Evolutionary conservation across 768 basidiomycete genomes (phyloP).

Genomic region (Suillus ampliporus): DNA sequence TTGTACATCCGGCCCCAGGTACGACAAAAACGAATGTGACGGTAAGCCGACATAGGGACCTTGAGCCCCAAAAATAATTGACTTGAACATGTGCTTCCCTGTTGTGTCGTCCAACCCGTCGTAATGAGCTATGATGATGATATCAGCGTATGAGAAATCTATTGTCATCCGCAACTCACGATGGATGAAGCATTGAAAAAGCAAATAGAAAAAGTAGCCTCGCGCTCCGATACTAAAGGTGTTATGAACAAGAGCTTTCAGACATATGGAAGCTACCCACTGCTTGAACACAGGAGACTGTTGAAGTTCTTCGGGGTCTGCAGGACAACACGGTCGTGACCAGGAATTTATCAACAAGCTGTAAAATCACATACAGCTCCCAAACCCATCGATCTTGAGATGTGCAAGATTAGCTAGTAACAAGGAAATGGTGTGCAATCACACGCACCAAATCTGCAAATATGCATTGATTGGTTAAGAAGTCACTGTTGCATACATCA

Average conservation of each 20-base stretch:
- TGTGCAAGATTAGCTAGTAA: slow-evolving; percentile 2
- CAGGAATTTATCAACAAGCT: not conserved
- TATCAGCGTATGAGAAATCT: slow-evolving; percentile 11
- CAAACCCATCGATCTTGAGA: slow-evolving; percentile 77
- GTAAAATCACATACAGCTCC: slow-evolving; percentile 65
- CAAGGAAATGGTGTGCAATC: not conserved
- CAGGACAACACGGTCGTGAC: slow-evolving; percentile 12
- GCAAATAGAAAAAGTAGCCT: slow-evolving; percentile 90
- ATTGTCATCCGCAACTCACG: slow-evolving; percentile 46
- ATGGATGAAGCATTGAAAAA: slow-evolving; percentile 94
- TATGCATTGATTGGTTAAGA: slow-evolving; percentile 25
- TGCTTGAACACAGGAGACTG: slow-evolving; percentile 70
- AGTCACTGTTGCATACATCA: not conserved
- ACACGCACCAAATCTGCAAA: slow-evolving; percentile 50
- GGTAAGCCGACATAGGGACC: slow-evolving; percentile 83
- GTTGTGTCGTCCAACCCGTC: slow-evolving; percentile 74
- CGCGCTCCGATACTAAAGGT: slow-evolving; percentile 72
- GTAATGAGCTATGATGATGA: slow-evolving; percentile 33
- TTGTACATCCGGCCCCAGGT: slow-evolving; percentile 77
- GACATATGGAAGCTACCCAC: slow-evolving; percentile 42
- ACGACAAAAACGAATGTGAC: slow-evolving; percentile 82
- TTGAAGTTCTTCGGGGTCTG: slow-evolving; percentile 86
- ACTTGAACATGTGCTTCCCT: slow-evolving; percentile 68
- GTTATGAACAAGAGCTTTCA: not conserved
- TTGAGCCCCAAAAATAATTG: slow-evolving; percentile 71